Percentiles rank a stretch among this genome's conserved stretches.
These are phyloP conservation scores for Anisogramma anomala DNA, from an alignment of 2,329 filamentous ascomycete species.

Conservation along the genomic window DNA sequence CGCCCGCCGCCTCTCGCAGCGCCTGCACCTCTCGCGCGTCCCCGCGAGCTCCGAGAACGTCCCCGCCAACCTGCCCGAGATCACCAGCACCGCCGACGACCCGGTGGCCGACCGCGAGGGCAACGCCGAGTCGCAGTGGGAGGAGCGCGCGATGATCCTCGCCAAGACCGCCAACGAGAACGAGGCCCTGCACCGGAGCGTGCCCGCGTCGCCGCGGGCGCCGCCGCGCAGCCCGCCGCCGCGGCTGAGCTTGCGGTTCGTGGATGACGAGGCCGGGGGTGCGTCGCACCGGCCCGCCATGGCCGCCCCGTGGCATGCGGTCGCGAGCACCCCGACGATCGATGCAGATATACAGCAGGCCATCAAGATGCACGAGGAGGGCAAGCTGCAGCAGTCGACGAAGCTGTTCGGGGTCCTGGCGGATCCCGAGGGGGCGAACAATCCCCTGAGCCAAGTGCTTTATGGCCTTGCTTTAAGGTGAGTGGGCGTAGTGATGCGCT, in stretches of 20 bases:
- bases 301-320: conserved; percentile 19
- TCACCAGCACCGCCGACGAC: conserved; percentile 40
- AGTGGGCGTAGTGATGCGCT: conserved; percentile 22
- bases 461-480: conserved; percentile 85
- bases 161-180: conserved; percentile 44
- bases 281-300: background rate
- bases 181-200: conserved; percentile 34
- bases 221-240: conserved; percentile 9
- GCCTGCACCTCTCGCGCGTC: conserved; percentile 53
- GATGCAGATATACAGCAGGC: conserved; percentile 80
- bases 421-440: conserved; percentile 73
- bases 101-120: conserved; percentile 34
- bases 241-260: conserved; percentile 20
- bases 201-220: conserved; percentile 26
- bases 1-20: conserved; percentile 48
- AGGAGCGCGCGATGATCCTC: conserved; percentile 82
- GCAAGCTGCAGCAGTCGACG: conserved; percentile 70
- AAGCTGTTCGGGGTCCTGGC: conserved; percentile 73
- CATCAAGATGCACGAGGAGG: conserved; percentile 83
- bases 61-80: conserved; percentile 68
- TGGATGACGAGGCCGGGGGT: too few species aligned
- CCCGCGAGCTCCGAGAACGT: conserved; percentile 59
- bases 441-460: conserved; percentile 87
- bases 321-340: conserved; percentile 39
- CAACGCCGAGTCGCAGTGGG: conserved; percentile 64